phyloP scores from a whole-genome alignment of 2,329 filamentous ascomycete genomes.

The Fusarium chuoi region DNA sequence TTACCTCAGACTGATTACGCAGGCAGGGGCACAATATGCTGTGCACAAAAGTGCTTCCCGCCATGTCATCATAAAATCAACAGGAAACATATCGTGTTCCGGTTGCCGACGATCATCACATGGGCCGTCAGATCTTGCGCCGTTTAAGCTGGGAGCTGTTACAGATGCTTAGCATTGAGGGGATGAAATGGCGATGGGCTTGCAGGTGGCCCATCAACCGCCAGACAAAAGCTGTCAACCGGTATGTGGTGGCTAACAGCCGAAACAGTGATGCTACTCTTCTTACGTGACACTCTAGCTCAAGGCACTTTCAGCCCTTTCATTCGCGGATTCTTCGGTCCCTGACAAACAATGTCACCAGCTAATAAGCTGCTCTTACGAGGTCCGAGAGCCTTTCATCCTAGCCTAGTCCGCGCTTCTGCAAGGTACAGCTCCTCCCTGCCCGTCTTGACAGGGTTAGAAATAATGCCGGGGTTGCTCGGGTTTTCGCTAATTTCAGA shows the following conservation, averaged over 20 bases:
- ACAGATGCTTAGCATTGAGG: slow-evolving; percentile 16
- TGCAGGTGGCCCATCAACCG: not conserved
- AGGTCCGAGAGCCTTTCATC: slow-evolving; percentile 10
- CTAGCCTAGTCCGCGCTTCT: slow-evolving; percentile 21
- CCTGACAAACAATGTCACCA: not conserved
- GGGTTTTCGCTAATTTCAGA: slow-evolving; percentile 25
- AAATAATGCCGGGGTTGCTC: not conserved
- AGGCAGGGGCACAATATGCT: slow-evolving; percentile 21
- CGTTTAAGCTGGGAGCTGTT: slow-evolving; percentile 22
- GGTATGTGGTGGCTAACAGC: not conserved
- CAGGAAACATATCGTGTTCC: slow-evolving; percentile 32
- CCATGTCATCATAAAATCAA: slow-evolving; percentile 22
- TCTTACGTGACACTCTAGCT: not conserved
- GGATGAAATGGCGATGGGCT: slow-evolving; percentile 5
- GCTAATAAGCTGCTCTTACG: not conserved
- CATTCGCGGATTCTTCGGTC: not conserved
- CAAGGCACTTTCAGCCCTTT: not conserved
- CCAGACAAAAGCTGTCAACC: not conserved
- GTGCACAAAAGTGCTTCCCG: slow-evolving; percentile 14
- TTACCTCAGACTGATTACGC: slow-evolving; percentile 31
- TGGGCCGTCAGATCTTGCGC: slow-evolving; percentile 6
- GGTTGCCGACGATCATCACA: slow-evolving; percentile 30
- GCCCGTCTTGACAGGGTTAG: slow-evolving; percentile 25
- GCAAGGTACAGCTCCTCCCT: slow-evolving; percentile 33
- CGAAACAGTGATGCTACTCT: slow-evolving; percentile 11